phyloP scores from a whole-genome alignment of 345 rosid species.

The Brassica cretica region DNA sequence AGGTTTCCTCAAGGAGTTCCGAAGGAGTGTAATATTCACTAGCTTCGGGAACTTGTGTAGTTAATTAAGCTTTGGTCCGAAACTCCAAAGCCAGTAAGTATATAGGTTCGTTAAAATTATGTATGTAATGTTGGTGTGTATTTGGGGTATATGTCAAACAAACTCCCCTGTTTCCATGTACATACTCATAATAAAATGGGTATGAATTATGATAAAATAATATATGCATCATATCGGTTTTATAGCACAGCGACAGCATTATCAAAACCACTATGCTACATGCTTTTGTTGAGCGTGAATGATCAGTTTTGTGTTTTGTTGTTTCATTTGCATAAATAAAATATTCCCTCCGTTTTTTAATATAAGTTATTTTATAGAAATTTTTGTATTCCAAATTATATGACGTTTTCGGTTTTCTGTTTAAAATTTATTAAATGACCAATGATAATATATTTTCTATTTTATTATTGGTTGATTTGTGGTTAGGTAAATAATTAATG shows the following conservation, averaged over 20 bases:
- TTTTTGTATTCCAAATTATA: too few relatives aligned
- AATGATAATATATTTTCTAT: too few relatives aligned
- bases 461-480: too few relatives aligned
- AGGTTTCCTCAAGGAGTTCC: conserved; percentile 49
- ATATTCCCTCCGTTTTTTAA: neutral
- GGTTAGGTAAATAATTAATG: too few relatives aligned
- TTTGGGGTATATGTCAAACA: neutral
- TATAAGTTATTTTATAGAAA: too few relatives aligned
- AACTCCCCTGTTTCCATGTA: conserved; percentile 22
- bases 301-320: neutral
- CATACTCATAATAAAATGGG: conserved; percentile 20
- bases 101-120: neutral
- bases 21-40: conserved; percentile 38
- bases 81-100: neutral
- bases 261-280: neutral
- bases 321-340: neutral
- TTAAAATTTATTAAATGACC: too few relatives aligned
- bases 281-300: neutral
- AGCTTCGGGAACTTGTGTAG: conserved; percentile 6
- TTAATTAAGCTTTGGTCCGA: neutral
- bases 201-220: neutral
- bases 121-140: conserved; percentile 1
- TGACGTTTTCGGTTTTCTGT: too few relatives aligned
- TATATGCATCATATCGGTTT: neutral
- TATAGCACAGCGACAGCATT: neutral